phyloP scores from a whole-genome alignment of 257 asterid genomes.

The Nicotiana benthamiana region DNA sequence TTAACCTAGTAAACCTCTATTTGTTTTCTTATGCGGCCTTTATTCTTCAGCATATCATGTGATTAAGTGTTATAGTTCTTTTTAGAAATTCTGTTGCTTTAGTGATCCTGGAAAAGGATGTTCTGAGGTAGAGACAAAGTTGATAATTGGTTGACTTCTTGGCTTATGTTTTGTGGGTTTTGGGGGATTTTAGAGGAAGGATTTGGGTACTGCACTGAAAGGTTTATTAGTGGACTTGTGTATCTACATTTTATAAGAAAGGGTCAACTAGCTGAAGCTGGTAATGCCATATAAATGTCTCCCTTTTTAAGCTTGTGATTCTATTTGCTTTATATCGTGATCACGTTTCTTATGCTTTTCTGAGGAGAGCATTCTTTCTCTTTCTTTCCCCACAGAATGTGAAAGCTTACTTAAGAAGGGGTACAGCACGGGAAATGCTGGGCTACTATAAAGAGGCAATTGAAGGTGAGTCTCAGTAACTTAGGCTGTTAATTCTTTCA shows the following conservation, averaged over 20 bases:
- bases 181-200: not conserved
- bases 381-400: conserved; percentile 47
- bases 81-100: not conserved
- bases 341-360: not conserved
- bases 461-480: conserved; percentile 46
- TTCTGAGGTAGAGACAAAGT: not conserved
- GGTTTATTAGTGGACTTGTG: not conserved
- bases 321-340: not conserved
- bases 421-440: conserved; percentile 86
- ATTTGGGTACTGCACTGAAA: not conserved
- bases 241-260: not conserved
- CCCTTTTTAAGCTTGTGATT: not conserved
- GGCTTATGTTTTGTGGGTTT: not conserved
- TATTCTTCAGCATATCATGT: not conserved
- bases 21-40: not conserved
- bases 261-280: not conserved
- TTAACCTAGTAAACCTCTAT: not conserved
- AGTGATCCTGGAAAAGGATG: not conserved
- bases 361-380: conserved; percentile 2
- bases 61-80: not conserved
- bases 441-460: conserved; percentile 71
- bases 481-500: not conserved
- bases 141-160: not conserved
- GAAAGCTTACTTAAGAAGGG: conserved; percentile 83
- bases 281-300: not conserved